These are phyloP conservation scores for Paracorniculantispora psalliotae DNA, from an alignment of 2,329 filamentous ascomycete species.

Conservation along the genomic window DNA sequence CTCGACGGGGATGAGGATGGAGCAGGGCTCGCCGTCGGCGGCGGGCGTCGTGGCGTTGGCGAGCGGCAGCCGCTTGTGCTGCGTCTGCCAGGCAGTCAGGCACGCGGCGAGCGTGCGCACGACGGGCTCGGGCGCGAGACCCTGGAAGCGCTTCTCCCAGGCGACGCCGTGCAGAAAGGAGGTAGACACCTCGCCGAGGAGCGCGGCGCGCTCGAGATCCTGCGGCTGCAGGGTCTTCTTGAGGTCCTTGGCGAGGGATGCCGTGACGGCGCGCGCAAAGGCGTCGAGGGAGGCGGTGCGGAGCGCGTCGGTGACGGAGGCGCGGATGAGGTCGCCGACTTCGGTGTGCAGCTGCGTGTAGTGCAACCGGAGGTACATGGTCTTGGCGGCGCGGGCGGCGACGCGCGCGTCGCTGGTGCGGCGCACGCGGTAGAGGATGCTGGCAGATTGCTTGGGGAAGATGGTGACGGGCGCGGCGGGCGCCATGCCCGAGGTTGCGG, in stretches of 20 bases:
- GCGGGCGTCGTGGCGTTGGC: conserved; percentile 14
- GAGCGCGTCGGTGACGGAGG: conserved; percentile 38
- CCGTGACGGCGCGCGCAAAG: conserved; percentile 43
- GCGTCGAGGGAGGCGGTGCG: conserved; percentile 36
- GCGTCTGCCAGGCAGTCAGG: conserved; percentile 31
- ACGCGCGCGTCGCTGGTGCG: conserved; percentile 40
- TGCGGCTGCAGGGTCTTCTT: conserved; percentile 39
- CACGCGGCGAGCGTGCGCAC: conserved; percentile 22
- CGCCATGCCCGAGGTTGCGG: conserved; percentile 54
- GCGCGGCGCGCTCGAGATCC: conserved; percentile 51
- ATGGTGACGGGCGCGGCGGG: conserved; percentile 55
- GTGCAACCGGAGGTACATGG: conserved; percentile 63
- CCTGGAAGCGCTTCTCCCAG: conserved; percentile 47
- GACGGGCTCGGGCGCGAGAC: conserved; percentile 40
- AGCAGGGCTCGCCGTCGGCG: conserved; percentile 40
- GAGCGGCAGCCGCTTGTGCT: conserved; percentile 24
- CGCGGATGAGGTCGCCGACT: conserved; percentile 48
- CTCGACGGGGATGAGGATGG: conserved; percentile 84
- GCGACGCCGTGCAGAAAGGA: conserved; percentile 38
- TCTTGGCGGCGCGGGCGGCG: conserved; percentile 34
- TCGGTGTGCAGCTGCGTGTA: conserved; percentile 77
- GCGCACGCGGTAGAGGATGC: conserved; percentile 72
- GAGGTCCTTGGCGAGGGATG: conserved; percentile 40
- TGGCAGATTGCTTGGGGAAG: conserved; percentile 77
- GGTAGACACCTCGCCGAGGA: conserved; percentile 49